Conservation (phyloP, 83 land plant genomes). For the Thuja plicata region DNA sequence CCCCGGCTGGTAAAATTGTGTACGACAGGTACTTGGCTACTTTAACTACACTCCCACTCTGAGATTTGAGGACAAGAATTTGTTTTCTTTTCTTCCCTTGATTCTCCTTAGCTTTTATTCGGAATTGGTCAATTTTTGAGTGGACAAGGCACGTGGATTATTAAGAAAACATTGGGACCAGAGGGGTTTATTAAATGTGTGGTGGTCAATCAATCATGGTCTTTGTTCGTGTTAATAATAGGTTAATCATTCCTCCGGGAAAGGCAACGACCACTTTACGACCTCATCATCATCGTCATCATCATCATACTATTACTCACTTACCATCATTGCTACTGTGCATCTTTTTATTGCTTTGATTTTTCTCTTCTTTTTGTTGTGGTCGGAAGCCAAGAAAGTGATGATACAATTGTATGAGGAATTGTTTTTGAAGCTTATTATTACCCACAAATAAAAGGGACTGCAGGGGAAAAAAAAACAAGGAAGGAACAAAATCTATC, state of each 20-base stretch:
- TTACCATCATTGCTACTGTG: background rate
- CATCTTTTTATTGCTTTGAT: constrained; percentile 5
- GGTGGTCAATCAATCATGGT: constrained; percentile 18
- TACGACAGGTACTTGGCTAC: background rate
- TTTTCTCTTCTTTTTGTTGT: constrained; percentile 17
- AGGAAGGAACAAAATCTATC: background rate
- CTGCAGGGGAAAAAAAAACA: background rate
- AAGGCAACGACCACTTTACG: constrained; percentile 14
- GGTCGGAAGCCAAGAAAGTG: background rate
- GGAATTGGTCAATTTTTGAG: background rate
- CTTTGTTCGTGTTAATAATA: constrained; percentile 5
- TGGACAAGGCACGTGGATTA: background rate
- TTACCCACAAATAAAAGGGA: background rate
- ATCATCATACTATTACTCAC: background rate
- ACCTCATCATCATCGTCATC: constrained; percentile 14
- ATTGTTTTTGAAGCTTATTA: background rate
- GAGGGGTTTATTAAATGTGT: constrained; percentile 13
- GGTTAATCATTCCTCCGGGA: constrained; percentile 16
- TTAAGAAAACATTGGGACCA: background rate
- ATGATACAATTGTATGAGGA: background rate
- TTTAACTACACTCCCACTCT: background rate
- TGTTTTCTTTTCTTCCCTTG: too few species aligned
- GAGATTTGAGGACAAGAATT: background rate
- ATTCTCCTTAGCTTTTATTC: background rate
- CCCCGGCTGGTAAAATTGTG: background rate